A percentile compares a stretch with the other conserved stretches of the same genome.
These are phyloP conservation scores for Paralagenidium karlingii DNA, from an alignment of 352 stramenopile species.

Conservation along the genomic window DNA sequence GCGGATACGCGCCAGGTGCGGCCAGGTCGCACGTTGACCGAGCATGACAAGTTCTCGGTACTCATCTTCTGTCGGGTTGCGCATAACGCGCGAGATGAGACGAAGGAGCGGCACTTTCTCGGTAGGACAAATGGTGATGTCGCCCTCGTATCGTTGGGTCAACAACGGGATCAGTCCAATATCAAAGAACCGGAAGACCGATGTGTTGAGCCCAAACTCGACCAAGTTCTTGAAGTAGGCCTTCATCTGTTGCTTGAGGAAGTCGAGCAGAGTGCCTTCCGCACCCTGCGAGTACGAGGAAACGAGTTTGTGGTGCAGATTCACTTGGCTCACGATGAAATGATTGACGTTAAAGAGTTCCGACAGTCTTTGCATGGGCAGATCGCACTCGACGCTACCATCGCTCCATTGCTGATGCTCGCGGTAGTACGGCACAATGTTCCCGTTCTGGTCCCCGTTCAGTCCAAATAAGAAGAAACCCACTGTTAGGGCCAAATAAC, in stretches of 20 bases:
- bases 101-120: slow-evolving; percentile 79
- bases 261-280: slow-evolving; percentile 79
- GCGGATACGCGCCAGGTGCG: slow-evolving; percentile 91
- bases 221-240: slow-evolving; percentile 83
- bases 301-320: slow-evolving; percentile 80
- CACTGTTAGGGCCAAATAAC: too few species aligned
- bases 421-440: slow-evolving; percentile 68
- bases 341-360: slow-evolving; percentile 99
- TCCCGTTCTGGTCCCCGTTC: too few species aligned
- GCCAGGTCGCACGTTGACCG: slow-evolving; percentile 88
- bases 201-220: slow-evolving; percentile 76
- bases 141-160: slow-evolving; percentile 95
- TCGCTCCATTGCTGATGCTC: slow-evolving; percentile 90
- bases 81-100: slow-evolving; percentile 66
- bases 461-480: too few species aligned
- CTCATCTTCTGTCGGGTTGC: slow-evolving; percentile 56
- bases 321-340: slow-evolving; percentile 96
- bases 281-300: slow-evolving; percentile 70
- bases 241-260: slow-evolving; percentile 93
- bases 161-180: slow-evolving; percentile 70
- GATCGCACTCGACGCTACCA: slow-evolving; percentile 88
- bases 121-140: slow-evolving; percentile 95
- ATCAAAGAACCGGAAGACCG: slow-evolving; percentile 71
- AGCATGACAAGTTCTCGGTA: slow-evolving; percentile 58
- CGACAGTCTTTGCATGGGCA: slow-evolving; percentile 93